Percentiles rank a stretch among this genome's conserved stretches.
These are phyloP conservation scores for Alternaria consortialis DNA, from an alignment of 2,329 filamentous ascomycete species.

Conservation along the genomic window DNA sequence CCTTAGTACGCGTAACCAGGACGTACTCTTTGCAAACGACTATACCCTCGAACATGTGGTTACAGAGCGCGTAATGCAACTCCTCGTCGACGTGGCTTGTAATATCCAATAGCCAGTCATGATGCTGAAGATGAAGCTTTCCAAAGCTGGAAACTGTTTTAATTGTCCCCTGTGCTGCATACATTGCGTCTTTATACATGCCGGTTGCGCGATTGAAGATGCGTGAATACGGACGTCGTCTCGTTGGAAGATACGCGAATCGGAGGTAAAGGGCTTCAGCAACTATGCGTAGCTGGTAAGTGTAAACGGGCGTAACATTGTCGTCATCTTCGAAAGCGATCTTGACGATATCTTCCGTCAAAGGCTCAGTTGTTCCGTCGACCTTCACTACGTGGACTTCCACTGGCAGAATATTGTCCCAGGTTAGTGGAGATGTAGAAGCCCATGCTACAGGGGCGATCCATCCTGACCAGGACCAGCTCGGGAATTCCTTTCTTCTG, in stretches of 20 bases:
- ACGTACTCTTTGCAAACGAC: not conserved
- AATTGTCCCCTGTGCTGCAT: not conserved
- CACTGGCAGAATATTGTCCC: not conserved
- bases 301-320: not conserved
- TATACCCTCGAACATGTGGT: not conserved
- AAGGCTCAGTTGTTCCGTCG: not conserved
- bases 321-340: not conserved
- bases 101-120: not conserved
- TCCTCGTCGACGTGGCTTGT: not conserved
- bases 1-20: not conserved
- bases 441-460: not conserved
- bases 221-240: not conserved
- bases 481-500: not conserved
- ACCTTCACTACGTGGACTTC: not conserved
- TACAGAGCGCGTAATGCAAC: not conserved
- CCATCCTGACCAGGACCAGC: slow-evolving; percentile 11
- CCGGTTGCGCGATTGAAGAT: not conserved
- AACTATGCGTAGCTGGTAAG: not conserved
- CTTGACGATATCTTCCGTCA: not conserved
- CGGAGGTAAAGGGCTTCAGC: not conserved
- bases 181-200: not conserved
- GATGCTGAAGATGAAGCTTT: not conserved
- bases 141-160: not conserved
- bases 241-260: not conserved
- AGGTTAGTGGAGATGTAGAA: not conserved